Evolutionary conservation across 345 rosid genomes (phyloP), one percentile per base, ranked within the genome.

Genomic region (Xanthoceras sorbifolium): DNA sequence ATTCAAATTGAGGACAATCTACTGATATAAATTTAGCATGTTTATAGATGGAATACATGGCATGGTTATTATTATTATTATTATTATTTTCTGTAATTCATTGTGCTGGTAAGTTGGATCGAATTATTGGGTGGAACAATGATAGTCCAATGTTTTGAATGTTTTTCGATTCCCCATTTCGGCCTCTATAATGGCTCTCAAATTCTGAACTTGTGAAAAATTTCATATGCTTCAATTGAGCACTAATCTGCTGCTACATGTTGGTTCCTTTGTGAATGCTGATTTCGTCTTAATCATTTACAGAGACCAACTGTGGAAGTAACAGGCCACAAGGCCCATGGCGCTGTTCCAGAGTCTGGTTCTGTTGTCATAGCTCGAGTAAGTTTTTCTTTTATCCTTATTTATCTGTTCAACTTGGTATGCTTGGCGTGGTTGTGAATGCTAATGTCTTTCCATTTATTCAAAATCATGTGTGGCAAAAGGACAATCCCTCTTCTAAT

Each of bases 251-350:
- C 14, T 73, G 6, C 40, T 7, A 31, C n/a, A 10, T 69, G 3
- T 29, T 26, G 23, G 23, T 64, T 32, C 12, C 14, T 50, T 22
- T 5, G 6, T 62, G 6, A n/a, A 8, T 11, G 34, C 36, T 50
- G 36, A 52, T 36, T 10, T 64, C 3, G 17, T 59, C 36, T 15
- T 65, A 14, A 60, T 68, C 50, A 63, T 76, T 50, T 62, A 26
- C 85, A 95, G 99, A 87, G 93, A 83, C 87, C 96, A 59, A 87
- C 72, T 72, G 91, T 90, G 67, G 97, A 93, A 78, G 98, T 95
- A 65, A 86, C 81, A 2, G 93, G 98, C 72, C 96, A 87, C 84
- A 95, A 93, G 78, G 92, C 96, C 62, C 97, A 84, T 65, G 97
- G 94, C 17, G 87, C 86, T 55, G 91, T 95, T 46, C 99, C 98